Conservation (phyloP, 306 rosid species). For the Cotoneaster glaucophyllus region DNA sequence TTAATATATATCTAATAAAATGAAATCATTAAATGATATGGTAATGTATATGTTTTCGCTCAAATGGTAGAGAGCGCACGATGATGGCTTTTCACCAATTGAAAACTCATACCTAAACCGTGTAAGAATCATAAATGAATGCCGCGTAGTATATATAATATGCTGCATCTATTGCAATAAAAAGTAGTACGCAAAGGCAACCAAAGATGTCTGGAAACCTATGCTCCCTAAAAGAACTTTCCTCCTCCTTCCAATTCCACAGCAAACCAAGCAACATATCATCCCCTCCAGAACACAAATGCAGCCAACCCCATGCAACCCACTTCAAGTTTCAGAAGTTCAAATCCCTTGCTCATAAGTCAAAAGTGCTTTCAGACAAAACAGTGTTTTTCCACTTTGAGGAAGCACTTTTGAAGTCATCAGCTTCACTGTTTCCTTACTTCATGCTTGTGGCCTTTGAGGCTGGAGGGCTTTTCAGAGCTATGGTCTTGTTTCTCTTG, state of each 20-base stretch:
- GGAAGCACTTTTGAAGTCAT: slow-evolving; percentile 35
- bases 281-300: neutral
- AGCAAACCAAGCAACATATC: neutral
- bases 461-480: slow-evolving; percentile 54
- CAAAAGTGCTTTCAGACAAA: slow-evolving; percentile 16
- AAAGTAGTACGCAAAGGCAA: neutral
- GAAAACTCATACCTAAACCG: neutral
- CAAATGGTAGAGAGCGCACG: neutral
- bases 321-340: slow-evolving; percentile 11
- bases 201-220: slow-evolving; percentile 1
- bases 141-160: neutral
- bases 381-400: slow-evolving; percentile 45
- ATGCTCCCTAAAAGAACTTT: neutral
- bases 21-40: too few relatives aligned
- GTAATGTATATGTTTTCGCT: neutral
- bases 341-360: slow-evolving; percentile 7
- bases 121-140: neutral
- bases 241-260: neutral
- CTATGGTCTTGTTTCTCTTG: slow-evolving; percentile 38
- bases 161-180: neutral
- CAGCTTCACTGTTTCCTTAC: slow-evolving; percentile 49
- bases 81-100: neutral
- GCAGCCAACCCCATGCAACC: slow-evolving; percentile 5
- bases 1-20: too few relatives aligned
- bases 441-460: slow-evolving; percentile 78